These are phyloP conservation scores for Leccinum discolor DNA, from an alignment of 1,284 basidiomycete species.

Conservation along the genomic window DNA sequence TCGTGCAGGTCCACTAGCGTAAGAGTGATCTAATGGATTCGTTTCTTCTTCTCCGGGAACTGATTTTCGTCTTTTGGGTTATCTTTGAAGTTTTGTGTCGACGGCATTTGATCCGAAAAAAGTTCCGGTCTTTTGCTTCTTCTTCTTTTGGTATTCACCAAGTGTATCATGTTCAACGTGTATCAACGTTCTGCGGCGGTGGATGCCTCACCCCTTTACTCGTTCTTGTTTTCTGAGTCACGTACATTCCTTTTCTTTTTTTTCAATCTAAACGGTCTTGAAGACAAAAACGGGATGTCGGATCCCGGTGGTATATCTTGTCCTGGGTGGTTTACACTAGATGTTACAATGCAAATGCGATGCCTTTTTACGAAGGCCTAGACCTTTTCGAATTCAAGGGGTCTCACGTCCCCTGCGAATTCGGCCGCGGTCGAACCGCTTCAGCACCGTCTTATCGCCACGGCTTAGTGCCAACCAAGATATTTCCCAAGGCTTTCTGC, in stretches of 20 bases:
- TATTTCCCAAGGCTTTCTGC: neutral
- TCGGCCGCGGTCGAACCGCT: neutral
- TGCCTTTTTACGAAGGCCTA: neutral
- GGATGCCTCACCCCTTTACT: neutral
- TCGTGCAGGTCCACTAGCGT: neutral
- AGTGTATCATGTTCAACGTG: conserved; percentile 25
- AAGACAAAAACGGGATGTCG: neutral
- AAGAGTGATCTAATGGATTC: neutral
- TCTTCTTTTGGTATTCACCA: conserved; percentile 1
- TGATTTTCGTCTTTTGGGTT: neutral
- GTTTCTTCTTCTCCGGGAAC: neutral
- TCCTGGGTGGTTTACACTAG: neutral
- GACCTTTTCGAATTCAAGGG: neutral
- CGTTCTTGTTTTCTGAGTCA: neutral
- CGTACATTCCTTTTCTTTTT: neutral
- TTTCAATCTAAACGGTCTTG: neutral
- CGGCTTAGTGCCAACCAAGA: neutral
- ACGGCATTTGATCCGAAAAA: neutral
- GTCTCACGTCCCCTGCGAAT: neutral
- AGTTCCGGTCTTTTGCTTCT: neutral
- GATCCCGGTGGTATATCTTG: neutral
- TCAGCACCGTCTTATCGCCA: neutral
- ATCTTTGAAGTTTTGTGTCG: neutral
- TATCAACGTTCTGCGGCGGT: conserved; percentile 17
- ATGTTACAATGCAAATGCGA: neutral